These are phyloP conservation scores for Macrolepiota dolichaula DNA, from an alignment of 768 basidiomycete genomes.

Conservation along the genomic window DNA sequence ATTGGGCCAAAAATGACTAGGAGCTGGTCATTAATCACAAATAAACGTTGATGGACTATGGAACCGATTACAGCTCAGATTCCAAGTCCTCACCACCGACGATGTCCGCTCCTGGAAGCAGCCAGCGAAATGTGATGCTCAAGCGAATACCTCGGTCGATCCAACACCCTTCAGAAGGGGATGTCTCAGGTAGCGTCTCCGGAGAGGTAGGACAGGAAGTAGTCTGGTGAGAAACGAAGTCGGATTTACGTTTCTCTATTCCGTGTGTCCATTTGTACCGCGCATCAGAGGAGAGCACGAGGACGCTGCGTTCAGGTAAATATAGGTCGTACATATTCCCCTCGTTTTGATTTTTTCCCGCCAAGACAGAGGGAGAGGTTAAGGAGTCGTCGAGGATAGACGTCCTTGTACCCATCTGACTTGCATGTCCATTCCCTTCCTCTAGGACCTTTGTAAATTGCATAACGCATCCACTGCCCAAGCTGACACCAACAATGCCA, in stretches of 20 bases:
- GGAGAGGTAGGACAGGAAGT: conserved; percentile 11
- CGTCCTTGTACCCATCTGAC: neutral
- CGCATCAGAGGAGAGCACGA: conserved; percentile 78
- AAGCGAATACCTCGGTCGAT: conserved; percentile 56
- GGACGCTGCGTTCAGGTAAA: conserved; percentile 71
- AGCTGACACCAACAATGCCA: conserved; percentile 85
- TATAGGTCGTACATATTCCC: conserved; percentile 48
- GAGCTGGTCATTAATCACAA: neutral
- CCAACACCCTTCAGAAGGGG: conserved; percentile 25
- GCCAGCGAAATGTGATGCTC: conserved; percentile 86
- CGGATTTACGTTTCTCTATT: conserved; percentile 60
- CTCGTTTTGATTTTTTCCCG: conserved; percentile 10
- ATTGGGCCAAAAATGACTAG: neutral
- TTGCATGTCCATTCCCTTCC: neutral
- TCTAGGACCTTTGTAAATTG: conserved; percentile 45
- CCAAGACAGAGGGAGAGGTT: too few species aligned
- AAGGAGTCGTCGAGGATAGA: neutral
- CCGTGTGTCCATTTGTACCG: conserved; percentile 89
- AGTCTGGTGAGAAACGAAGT: conserved; percentile 46
- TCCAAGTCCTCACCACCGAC: conserved; percentile 39
- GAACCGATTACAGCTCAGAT: neutral
- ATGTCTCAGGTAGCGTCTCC: neutral
- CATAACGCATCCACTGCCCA: conserved; percentile 82
- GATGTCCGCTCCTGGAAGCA: conserved; percentile 80
- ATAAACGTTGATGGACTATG: neutral